A percentile compares a stretch with the other conserved stretches of the same genome.
phyloP scores from a whole-genome alignment of 495 filamentous ascomycete species.

The Tuber calosporum region DNA sequence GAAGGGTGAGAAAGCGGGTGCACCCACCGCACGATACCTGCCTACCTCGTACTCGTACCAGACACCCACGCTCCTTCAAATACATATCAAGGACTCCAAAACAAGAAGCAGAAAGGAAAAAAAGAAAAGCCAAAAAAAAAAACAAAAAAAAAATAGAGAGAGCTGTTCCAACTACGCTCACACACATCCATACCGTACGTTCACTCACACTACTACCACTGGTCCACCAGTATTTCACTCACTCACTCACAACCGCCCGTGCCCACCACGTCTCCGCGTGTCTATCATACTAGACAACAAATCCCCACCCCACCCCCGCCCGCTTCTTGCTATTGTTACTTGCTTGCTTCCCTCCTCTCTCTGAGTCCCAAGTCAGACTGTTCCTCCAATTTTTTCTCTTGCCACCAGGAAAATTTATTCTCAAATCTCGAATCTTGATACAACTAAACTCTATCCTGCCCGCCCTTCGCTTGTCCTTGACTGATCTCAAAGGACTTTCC shows the following conservation, averaged over 20 bases:
- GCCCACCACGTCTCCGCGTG: conserved; percentile 6
- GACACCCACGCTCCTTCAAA: background rate
- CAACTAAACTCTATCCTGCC: background rate
- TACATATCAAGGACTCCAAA: conserved; percentile 2
- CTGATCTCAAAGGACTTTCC: conserved; percentile 1
- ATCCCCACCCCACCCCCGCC: conserved; percentile 3
- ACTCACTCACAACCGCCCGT: conserved; percentile 1
- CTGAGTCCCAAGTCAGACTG: background rate
- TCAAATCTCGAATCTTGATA: background rate
- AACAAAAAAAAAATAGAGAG: background rate
- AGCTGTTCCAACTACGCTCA: background rate
- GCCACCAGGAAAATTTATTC: background rate
- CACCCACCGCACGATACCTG: background rate
- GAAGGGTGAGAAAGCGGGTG: background rate
- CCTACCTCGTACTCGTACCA: conserved; percentile 1
- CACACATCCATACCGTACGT: background rate
- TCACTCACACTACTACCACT: background rate
- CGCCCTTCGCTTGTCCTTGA: background rate
- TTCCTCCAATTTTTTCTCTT: background rate
- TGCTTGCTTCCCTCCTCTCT: background rate
- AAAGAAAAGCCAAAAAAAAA: background rate
- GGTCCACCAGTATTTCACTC: background rate
- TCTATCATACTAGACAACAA: background rate
- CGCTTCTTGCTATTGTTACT: conserved; percentile 2
- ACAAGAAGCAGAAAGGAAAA: background rate